Percentiles rank a stretch among this genome's conserved stretches.
phyloP scores from a whole-genome alignment of 2,329 filamentous ascomycete species.

The Aspergillus sp. region DNA sequence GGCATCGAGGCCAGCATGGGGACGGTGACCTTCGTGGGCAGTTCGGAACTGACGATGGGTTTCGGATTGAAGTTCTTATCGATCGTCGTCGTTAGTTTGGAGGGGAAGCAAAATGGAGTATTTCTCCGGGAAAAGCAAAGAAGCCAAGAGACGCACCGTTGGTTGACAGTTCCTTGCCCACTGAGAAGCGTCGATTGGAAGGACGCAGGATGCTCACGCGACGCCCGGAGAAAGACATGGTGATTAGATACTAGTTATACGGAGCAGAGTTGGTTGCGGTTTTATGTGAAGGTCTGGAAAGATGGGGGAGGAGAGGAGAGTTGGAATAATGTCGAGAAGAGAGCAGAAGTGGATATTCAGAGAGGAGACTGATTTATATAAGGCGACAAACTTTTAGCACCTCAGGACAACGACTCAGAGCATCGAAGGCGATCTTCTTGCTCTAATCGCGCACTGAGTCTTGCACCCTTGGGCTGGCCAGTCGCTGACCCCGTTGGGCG shows the following conservation, averaged over 20 bases:
- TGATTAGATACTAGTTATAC: slow-evolving; percentile 7
- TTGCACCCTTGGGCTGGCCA: not conserved
- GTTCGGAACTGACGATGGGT: slow-evolving; percentile 86
- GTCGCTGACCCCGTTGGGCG: not conserved
- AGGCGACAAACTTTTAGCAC: not conserved
- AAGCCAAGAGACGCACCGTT: slow-evolving; percentile 40
- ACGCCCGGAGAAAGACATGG: slow-evolving; percentile 49
- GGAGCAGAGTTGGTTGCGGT: not conserved
- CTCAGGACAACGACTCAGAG: not conserved
- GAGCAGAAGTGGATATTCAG: not conserved
- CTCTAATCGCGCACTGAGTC: not conserved
- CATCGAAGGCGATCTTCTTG: not conserved
- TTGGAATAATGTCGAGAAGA: not conserved
- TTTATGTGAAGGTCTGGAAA: not conserved
- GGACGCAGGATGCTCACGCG: slow-evolving; percentile 46
- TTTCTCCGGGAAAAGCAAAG: slow-evolving; percentile 5
- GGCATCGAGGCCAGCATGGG: slow-evolving; percentile 87
- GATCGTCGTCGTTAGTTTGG: not conserved
- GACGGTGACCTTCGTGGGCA: slow-evolving; percentile 86
- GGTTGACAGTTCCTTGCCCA: slow-evolving; percentile 44
- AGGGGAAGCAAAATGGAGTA: not conserved
- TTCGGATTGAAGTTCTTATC: slow-evolving; percentile 72
- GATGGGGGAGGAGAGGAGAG: not conserved
- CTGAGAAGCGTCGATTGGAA: slow-evolving; percentile 41
- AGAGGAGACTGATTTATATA: not conserved